These are phyloP conservation scores for Entomortierella parvispora DNA, from an alignment of 192 early-diverging fungal genomes.

Conservation along the genomic window DNA sequence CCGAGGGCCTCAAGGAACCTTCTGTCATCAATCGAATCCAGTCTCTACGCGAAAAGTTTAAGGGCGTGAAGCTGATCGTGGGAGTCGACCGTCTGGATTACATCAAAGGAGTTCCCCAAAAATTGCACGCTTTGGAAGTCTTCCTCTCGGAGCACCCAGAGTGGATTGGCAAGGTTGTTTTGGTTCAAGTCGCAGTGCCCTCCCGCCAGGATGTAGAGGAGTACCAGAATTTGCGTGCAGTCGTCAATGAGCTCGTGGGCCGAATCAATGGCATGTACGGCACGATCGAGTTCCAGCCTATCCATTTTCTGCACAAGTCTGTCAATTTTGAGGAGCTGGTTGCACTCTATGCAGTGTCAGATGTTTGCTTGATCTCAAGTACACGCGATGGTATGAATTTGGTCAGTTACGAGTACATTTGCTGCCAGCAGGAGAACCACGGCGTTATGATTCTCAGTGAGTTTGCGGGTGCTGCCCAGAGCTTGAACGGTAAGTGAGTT, in stretches of 20 bases:
- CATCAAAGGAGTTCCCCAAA: conserved; percentile 99
- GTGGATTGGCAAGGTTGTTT: conserved; percentile 91
- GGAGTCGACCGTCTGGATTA: conserved; percentile 99
- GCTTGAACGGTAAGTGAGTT: conserved; percentile 79
- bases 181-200: conserved; percentile 98
- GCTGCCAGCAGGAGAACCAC: conserved; percentile 89
- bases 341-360: conserved; percentile 93
- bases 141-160: conserved; percentile 91
- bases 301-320: conserved; percentile 98
- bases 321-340: conserved; percentile 96
- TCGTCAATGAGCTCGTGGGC: conserved; percentile 98
- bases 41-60: conserved; percentile 84
- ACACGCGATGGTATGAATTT: conserved; percentile 99
- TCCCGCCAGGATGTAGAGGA: conserved; percentile 98
- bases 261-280: conserved; percentile 97
- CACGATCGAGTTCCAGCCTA: conserved; percentile 97
- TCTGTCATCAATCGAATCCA: conserved; percentile 80
- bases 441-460: conserved; percentile 97
- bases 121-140: conserved; percentile 95
- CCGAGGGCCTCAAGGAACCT: conserved; percentile 79
- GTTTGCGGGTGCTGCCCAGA: conserved; percentile 99
- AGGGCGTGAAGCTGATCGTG: conserved; percentile 89
- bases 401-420: conserved; percentile 98
- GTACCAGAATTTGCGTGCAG: conserved; percentile 93
- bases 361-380: conserved; percentile 96